phyloP scores from a whole-genome alignment of 441 rosid genomes.

The Arabidopsis hybrid region DNA sequence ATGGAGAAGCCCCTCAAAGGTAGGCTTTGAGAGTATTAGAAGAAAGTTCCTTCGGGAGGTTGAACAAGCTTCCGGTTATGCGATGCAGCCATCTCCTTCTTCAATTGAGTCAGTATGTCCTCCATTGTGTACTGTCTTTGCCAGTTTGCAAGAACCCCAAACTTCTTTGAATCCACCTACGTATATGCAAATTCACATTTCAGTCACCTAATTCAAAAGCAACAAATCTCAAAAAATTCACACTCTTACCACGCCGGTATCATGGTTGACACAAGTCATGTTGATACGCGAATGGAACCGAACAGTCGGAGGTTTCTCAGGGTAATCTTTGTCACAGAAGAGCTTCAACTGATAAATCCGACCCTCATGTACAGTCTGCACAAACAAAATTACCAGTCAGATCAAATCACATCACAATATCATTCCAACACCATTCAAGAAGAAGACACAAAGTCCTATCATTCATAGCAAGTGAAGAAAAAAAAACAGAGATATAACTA shows the following conservation, averaged over 20 bases:
- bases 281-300: conserved; percentile 95
- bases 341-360: conserved; percentile 96
- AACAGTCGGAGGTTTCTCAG: conserved; percentile 95
- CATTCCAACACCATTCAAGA: background rate
- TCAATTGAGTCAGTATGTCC: conserved; percentile 91
- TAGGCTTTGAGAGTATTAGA: conserved; percentile 24
- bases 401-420: background rate
- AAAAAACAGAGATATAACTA: conserved; percentile 48
- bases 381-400: background rate
- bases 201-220: conserved; percentile 4
- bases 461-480: background rate
- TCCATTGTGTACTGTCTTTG: conserved; percentile 96
- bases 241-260: conserved; percentile 83
- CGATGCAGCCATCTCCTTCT: conserved; percentile 92
- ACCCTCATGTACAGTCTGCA: conserved; percentile 91
- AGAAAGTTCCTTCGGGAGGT: conserved; percentile 91
- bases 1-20: conserved; percentile 33
- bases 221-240: background rate
- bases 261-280: conserved; percentile 95
- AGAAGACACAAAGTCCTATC: background rate
- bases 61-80: conserved; percentile 96
- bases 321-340: conserved; percentile 97
- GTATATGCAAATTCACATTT: conserved; percentile 37
- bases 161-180: conserved; percentile 87
- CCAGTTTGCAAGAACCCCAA: conserved; percentile 89